These are phyloP conservation scores for Pelargonium cotyledonis DNA, from an alignment of 441 rosid genomes.

Conservation along the genomic window DNA sequence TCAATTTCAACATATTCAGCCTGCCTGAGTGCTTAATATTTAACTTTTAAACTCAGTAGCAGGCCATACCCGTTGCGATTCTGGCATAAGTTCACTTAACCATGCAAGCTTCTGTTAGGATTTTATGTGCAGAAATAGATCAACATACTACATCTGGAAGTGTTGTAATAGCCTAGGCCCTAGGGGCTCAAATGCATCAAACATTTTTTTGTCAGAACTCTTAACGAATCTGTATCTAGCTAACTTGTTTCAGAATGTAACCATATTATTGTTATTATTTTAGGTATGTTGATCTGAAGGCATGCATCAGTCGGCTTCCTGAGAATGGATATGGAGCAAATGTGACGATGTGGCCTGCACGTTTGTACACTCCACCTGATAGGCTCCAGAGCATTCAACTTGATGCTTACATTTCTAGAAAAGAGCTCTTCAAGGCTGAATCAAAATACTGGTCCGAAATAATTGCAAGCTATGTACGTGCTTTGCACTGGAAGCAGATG, in stretches of 20 bases:
- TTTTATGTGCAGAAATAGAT: neutral
- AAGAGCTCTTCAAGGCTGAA: slow-evolving; percentile 88
- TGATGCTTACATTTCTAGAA: slow-evolving; percentile 84
- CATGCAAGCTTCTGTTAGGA: neutral
- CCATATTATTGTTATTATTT: slow-evolving; percentile 7
- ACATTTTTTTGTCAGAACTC: neutral
- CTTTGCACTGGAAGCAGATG: slow-evolving; percentile 68
- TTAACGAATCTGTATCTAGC: slow-evolving; percentile 9
- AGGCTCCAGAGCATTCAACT: slow-evolving; percentile 80
- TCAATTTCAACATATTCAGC: neutral
- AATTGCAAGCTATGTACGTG: slow-evolving; percentile 61
- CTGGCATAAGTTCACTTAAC: neutral
- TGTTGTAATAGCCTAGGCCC: too few relatives aligned
- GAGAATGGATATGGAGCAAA: slow-evolving; percentile 82
- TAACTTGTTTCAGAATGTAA: slow-evolving; percentile 1
- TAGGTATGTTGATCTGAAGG: slow-evolving; percentile 85
- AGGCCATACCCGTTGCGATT: neutral
- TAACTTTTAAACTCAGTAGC: neutral
- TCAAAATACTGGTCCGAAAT: slow-evolving; percentile 80
- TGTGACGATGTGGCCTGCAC: slow-evolving; percentile 70
- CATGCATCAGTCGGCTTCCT: slow-evolving; percentile 77
- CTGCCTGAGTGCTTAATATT: neutral
- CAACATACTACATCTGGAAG: neutral
- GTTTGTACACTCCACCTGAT: slow-evolving; percentile 79
- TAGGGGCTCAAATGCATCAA: neutral